These are phyloP conservation scores for Microbotryum scabiosae DNA, from an alignment of 1,284 basidiomycete genomes.

Conservation along the genomic window DNA sequence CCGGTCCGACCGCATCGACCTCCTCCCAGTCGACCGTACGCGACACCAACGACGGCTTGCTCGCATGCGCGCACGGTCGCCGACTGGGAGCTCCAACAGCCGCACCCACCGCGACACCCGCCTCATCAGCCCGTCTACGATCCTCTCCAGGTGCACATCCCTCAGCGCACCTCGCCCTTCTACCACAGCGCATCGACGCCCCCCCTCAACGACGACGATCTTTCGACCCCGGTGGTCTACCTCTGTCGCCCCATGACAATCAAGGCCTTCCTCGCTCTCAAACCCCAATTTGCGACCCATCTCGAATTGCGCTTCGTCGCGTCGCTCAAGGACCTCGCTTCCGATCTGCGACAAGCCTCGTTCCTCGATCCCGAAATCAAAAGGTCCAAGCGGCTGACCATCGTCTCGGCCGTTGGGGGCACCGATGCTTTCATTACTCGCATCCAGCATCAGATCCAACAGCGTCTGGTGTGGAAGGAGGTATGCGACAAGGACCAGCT, in stretches of 20 bases:
- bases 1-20: too few species aligned
- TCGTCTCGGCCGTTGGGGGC: constrained; percentile 17
- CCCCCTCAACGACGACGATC: neutral
- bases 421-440: constrained; percentile 11
- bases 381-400: constrained; percentile 3
- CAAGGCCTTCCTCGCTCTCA: constrained; percentile 12
- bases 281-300: neutral
- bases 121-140: too few species aligned
- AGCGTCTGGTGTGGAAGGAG: constrained; percentile 15
- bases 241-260: constrained; percentile 9
- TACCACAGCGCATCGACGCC: too few species aligned
- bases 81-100: too few species aligned
- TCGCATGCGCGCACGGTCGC: too few species aligned
- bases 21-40: too few species aligned
- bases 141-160: too few species aligned
- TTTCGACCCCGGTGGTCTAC: constrained; percentile 18
- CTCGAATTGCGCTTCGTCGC: constrained; percentile 17
- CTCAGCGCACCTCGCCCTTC: too few species aligned
- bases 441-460: neutral
- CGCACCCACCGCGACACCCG: too few species aligned
- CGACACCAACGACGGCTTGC: too few species aligned
- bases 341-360: constrained; percentile 1
- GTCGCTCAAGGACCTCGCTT: constrained; percentile 6
- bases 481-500: constrained; percentile 11
- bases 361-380: neutral